Conservation (phyloP, 2,329 filamentous ascomycete species). For the Magnaporthiopsis rhizophila region DNA sequence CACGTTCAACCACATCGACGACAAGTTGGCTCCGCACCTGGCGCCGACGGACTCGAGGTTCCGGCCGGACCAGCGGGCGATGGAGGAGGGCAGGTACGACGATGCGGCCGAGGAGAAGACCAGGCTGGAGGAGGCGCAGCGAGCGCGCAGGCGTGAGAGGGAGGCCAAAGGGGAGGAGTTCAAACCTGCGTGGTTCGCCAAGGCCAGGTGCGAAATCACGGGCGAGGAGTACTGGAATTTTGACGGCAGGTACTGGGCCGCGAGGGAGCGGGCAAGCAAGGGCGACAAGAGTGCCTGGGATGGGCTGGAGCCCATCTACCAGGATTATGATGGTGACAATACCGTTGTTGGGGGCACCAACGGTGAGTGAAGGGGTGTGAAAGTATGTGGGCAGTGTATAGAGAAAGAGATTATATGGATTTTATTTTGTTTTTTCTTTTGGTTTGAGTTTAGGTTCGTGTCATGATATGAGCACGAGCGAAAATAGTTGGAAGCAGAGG, state of each 20-base stretch:
- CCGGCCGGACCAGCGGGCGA: conserved; percentile 88
- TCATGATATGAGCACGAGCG: not conserved
- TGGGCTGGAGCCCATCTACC: conserved; percentile 70
- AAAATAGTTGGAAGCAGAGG: too few species aligned
- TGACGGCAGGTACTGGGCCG: conserved; percentile 80
- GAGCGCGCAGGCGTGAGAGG: conserved; percentile 62
- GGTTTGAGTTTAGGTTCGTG: not conserved
- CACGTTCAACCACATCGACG: conserved; percentile 85
- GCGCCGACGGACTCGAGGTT: conserved; percentile 92
- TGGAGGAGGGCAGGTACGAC: conserved; percentile 98
- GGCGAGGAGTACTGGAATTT: conserved; percentile 89
- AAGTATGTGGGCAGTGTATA: not conserved
- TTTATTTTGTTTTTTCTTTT: not conserved
- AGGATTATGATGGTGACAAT: conserved; percentile 6
- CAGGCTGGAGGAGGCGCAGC: conserved; percentile 84
- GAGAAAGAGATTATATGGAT: not conserved
- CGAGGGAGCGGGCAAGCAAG: conserved; percentile 56
- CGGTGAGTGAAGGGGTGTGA: not conserved
- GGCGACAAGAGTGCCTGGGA: conserved; percentile 57
- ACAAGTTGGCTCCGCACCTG: conserved; percentile 67
- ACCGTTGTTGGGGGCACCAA: not conserved
- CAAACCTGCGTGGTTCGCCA: conserved; percentile 75
- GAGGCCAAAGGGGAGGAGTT: conserved; percentile 79
- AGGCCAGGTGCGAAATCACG: conserved; percentile 64
- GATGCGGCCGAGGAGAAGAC: conserved; percentile 91